Percentiles rank a stretch among this genome's conserved stretches.
phyloP scores from a whole-genome alignment of 192 early-diverging fungal genomes.

The Entomortierella lignicola region DNA sequence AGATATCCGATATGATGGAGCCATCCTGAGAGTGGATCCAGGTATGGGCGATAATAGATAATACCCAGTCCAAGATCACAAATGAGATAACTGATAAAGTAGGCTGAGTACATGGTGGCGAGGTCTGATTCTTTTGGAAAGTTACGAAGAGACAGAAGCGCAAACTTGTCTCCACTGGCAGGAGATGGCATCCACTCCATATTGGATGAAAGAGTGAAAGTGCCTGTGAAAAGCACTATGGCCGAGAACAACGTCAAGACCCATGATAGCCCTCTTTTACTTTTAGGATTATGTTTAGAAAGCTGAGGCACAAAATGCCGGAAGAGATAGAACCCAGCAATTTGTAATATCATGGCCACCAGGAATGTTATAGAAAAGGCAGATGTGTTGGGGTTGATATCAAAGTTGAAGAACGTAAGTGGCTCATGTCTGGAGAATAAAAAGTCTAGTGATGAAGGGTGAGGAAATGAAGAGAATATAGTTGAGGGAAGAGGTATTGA shows the following conservation, averaged over 20 bases:
- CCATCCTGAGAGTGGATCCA: constrained; percentile 51
- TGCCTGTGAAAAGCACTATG: constrained; percentile 41
- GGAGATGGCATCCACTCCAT: constrained; percentile 25
- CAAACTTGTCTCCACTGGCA: background rate
- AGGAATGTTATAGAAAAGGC: constrained; percentile 21
- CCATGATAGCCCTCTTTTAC: constrained; percentile 26
- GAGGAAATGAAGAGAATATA: constrained; percentile 1
- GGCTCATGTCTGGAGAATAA: constrained; percentile 30
- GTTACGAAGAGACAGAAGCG: constrained; percentile 21
- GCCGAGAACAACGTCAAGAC: constrained; percentile 44
- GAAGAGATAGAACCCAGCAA: constrained; percentile 36
- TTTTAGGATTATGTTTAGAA: background rate
- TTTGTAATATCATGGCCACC: constrained; percentile 14
- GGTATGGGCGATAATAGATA: constrained; percentile 25
- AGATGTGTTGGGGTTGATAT: constrained; percentile 50
- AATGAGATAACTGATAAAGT: constrained; percentile 48
- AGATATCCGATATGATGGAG: constrained; percentile 39
- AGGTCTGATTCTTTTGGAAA: constrained; percentile 28
- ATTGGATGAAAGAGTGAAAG: constrained; percentile 29
- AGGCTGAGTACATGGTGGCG: constrained; percentile 38
- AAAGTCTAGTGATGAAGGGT: constrained; percentile 5
- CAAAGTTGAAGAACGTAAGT: constrained; percentile 31
- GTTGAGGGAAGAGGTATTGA: background rate
- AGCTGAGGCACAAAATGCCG: constrained; percentile 12
- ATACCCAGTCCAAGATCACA: constrained; percentile 37